Evolutionary conservation across 129 eudicot genomes (phyloP).

Genomic region (Helianthus annuus): DNA sequence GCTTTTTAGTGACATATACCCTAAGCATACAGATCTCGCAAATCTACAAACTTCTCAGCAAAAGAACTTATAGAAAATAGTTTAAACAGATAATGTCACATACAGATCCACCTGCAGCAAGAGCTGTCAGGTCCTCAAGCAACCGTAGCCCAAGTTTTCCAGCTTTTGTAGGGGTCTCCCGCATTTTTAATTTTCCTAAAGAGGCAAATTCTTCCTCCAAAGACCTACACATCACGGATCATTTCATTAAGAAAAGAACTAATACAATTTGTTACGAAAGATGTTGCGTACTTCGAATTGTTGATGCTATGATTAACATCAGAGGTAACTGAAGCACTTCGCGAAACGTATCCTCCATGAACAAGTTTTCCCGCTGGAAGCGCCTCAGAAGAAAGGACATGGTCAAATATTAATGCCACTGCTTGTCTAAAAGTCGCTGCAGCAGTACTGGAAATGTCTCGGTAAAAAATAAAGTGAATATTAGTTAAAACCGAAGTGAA

Average conservation of each 20-base stretch:
- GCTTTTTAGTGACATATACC: neutral
- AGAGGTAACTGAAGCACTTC: slow-evolving; percentile 72
- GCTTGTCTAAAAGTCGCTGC: slow-evolving; percentile 99
- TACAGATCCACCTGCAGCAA: slow-evolving; percentile 99
- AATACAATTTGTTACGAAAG: neutral
- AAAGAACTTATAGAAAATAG: slow-evolving; percentile 12
- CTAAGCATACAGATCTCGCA: neutral
- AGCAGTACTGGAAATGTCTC: slow-evolving; percentile 68
- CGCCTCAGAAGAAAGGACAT: slow-evolving; percentile 74
- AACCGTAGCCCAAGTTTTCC: slow-evolving; percentile 88
- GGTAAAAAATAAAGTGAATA: slow-evolving; percentile 13
- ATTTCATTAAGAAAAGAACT: slow-evolving; percentile 6
- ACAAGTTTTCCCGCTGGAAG: slow-evolving; percentile 85
- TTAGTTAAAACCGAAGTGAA: slow-evolving; percentile 22
- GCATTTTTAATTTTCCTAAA: slow-evolving; percentile 56
- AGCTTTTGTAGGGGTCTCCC: slow-evolving; percentile 69
- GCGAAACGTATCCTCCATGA: slow-evolving; percentile 74
- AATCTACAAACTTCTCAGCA: slow-evolving; percentile 8
- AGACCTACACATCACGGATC: slow-evolving; percentile 47
- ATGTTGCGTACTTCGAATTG: slow-evolving; percentile 65
- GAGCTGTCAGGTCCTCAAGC: slow-evolving; percentile 99
- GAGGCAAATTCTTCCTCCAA: slow-evolving; percentile 55
- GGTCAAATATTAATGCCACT: slow-evolving; percentile 95
- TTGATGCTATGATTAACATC: slow-evolving; percentile 83
- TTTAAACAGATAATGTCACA: slow-evolving; percentile 60